phyloP scores from a whole-genome alignment of 2,329 filamentous ascomycete species.

The Talaromyces rugulosus region DNA sequence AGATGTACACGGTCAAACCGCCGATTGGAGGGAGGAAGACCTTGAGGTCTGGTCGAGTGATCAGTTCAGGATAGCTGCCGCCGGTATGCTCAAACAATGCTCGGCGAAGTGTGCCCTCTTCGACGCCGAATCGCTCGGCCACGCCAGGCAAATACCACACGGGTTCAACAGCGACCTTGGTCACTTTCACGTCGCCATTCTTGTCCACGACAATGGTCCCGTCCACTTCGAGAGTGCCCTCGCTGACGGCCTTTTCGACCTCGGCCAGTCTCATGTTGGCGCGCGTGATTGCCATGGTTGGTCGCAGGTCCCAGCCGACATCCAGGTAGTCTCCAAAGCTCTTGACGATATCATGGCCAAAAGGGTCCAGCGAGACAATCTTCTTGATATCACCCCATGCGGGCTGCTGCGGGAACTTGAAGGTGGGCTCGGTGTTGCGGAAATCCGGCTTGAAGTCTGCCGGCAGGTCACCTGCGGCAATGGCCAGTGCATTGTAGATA shows the following conservation, averaged over 20 bases:
- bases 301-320: constrained; percentile 68
- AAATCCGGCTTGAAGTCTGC: constrained; percentile 74
- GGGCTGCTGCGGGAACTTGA: constrained; percentile 79
- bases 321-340: constrained; percentile 73
- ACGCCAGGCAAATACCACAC: constrained; percentile 86
- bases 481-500: constrained; percentile 89
- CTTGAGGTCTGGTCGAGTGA: constrained; percentile 92
- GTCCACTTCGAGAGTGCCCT: constrained; percentile 71
- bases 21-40: constrained; percentile 93
- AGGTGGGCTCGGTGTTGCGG: constrained; percentile 88
- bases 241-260: constrained; percentile 79
- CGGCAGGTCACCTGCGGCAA: constrained; percentile 85
- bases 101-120: constrained; percentile 80
- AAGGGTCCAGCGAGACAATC: constrained; percentile 96
- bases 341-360: constrained; percentile 81
- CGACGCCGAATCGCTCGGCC: constrained; percentile 86
- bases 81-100: constrained; percentile 93
- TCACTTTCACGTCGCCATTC: constrained; percentile 83
- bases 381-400: constrained; percentile 88
- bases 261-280: constrained; percentile 97
- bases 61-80: constrained; percentile 92
- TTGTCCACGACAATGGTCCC: constrained; percentile 87
- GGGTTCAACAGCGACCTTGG: constrained; percentile 94
- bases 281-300: constrained; percentile 86
- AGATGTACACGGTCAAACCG: constrained; percentile 93